Evolutionary conservation across 495 filamentous ascomycete species (phyloP), one percentile per base, ranked within the genome.

Genomic region (Pseudomonodictys pantanalensis): DNA sequence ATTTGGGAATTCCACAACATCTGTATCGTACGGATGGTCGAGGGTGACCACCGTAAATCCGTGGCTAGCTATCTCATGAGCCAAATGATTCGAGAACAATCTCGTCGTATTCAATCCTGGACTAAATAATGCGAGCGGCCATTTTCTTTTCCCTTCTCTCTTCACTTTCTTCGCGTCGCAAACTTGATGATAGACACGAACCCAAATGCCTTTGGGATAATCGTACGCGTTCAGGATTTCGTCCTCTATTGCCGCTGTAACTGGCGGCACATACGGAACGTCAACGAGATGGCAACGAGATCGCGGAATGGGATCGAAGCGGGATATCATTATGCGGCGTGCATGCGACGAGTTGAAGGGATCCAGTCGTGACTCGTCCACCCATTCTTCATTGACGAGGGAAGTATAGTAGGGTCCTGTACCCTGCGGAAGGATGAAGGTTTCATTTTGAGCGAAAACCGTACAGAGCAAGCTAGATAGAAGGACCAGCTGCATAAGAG

Each of bases 1-100:
- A 17, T 49, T 25, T 50, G 54, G 54, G 23, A 57, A 57, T 6
- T 30, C 73, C 20, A 81, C 73, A 23, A 80, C 62, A 11, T 58
- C 44, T 6, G 69, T 64, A 47, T 81, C 79, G 59, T 80, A 79
- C 0, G 78, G 69, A 51, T 78, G 74, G 52, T 82, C 79, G 15
- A 81, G 42, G 1, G 72, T 60, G 0, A 77, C 58, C 12, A 80
- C 72, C 22, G 72, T 68, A 63, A 73, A 78, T 18, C 79, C 78
- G n/a, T 66, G 52, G 46, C 75, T 78, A 2, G 79, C 74, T 2
- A 81, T 65, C 18, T 71, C 66, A 46, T 75, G 65, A 11, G 69
- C 62, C 7, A 74, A 17, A 18, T 33, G 20, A n/a, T 12, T 17
- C 6, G 20, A 43, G 39, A 55, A 55, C 2, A 44, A 17, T 7